Percentiles rank a stretch among this genome's conserved stretches.
Conservation (phyloP, 306 rosid species). For the Malus sylvestris region DNA sequence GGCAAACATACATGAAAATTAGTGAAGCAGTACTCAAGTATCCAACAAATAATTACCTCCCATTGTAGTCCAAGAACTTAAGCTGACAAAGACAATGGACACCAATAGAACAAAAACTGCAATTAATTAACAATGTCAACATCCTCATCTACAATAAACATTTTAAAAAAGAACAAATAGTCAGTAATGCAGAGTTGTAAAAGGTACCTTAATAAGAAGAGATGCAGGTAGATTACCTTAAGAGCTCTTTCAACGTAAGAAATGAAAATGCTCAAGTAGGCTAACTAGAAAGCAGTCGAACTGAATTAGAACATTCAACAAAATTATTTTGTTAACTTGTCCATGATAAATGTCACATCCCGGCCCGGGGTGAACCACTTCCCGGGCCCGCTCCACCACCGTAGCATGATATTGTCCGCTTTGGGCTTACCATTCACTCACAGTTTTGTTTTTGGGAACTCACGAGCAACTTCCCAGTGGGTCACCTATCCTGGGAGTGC, state of each 20-base stretch:
- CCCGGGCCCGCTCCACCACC: no score
- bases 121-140: slow-evolving; percentile 14
- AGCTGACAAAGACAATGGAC: slow-evolving; percentile 13
- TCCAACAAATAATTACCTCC: slow-evolving; percentile 25
- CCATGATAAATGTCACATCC: no score
- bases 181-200: background rate
- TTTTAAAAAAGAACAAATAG: background rate
- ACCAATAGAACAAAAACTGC: slow-evolving; percentile 17
- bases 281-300: slow-evolving; percentile 26
- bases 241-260: slow-evolving; percentile 3
- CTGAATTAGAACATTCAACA: slow-evolving; percentile 16
- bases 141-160: slow-evolving; percentile 27
- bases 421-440: no score
- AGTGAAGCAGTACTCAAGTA: slow-evolving; percentile 30
- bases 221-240: slow-evolving; percentile 1
- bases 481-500: no score
- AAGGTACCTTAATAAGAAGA: background rate
- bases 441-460: no score
- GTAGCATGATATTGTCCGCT: no score
- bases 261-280: slow-evolving; percentile 26
- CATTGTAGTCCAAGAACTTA: slow-evolving; percentile 4
- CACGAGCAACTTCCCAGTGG: no score
- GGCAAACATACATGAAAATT: background rate
- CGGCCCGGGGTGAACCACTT: no score
- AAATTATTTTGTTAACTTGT: slow-evolving; percentile 28